Base-by-base conservation (phyloP, 768 basidiomycete species). In the Pleurotus tuoliensis region DNA sequence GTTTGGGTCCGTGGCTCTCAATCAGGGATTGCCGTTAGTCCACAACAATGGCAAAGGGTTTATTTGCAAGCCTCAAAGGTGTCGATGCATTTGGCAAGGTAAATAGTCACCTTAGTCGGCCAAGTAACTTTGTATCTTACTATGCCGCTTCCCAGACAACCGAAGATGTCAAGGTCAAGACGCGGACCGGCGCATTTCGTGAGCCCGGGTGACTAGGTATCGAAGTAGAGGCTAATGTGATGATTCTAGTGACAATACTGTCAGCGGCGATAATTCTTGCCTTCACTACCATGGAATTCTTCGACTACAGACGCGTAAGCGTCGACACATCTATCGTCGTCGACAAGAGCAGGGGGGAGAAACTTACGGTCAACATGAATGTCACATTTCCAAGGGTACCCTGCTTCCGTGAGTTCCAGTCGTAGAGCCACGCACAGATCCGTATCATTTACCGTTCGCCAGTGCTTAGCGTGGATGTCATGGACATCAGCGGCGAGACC, bases 61-160 rank as follows among this genome's bases (percentile, higher is more conserved):
- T 92, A 62, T 79, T 92, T 66, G 81, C 79, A 48, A 81, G 78
- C 62, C 80, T 98, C 65, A 94, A 91, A 70, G 92, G 94, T 68
- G 82, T 98, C 54, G 97, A 99, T 78, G 97, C 97, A 73, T 99
- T 99, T 80, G 97, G 97, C 60, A 99, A 98, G 88, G 96, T 96
- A 66, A 63, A 79, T 63, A 20, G 27, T 25, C 27, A 56, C 47
- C 8, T 61, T 47, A 44, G 22, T 44, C 56, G 45, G 45, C 56
- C 38, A 40, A 58, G 47, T 59, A 27, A 20, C 30, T 43, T 39
- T 24, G 37, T 27, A 37, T 37, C 30, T 41, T 11, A 20, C 20
- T 20, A 20, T 43, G 20, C 16, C 25, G 38, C 8, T 30, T 18
- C 34, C 15, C 13, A 99, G 96, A 99, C 97, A 38, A 92, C 92